These are phyloP conservation scores for Tylopilus vinaceipallidus DNA, from an alignment of 768 basidiomycete species.

Conservation along the genomic window DNA sequence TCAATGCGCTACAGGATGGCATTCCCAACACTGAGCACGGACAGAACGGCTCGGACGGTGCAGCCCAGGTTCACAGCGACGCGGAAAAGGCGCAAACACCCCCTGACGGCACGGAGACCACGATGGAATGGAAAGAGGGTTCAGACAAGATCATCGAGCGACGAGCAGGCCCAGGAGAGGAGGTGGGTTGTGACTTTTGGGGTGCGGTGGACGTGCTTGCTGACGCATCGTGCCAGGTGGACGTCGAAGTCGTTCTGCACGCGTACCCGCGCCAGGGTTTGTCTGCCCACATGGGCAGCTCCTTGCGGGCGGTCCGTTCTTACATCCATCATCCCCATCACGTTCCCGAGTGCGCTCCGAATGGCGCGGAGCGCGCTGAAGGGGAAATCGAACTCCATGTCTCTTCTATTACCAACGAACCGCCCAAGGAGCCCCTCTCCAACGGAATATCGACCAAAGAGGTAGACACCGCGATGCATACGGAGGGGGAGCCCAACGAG, in stretches of 20 bases:
- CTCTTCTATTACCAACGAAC: slow-evolving; percentile 15
- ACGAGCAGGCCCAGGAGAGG: slow-evolving; percentile 55
- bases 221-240: slow-evolving; percentile 44
- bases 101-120: slow-evolving; percentile 43
- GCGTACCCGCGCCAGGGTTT: slow-evolving; percentile 24
- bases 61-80: too few relatives aligned
- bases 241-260: slow-evolving; percentile 60
- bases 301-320: slow-evolving; percentile 4
- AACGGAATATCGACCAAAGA: slow-evolving; percentile 3
- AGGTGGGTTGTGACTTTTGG: slow-evolving; percentile 46
- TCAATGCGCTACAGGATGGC: slow-evolving; percentile 3
- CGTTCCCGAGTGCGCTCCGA: slow-evolving; percentile 15
- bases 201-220: slow-evolving; percentile 4
- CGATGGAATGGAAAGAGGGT: slow-evolving; percentile 70
- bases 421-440: slow-evolving; percentile 4
- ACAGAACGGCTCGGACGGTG: too few relatives aligned
- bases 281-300: not conserved
- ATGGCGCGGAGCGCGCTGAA: slow-evolving; percentile 25
- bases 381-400: slow-evolving; percentile 16
- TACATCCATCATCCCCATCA: slow-evolving; percentile 17
- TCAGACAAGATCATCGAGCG: slow-evolving; percentile 64
- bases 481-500: slow-evolving; percentile 33
- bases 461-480: not conserved
- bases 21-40: slow-evolving; percentile 11
- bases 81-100: slow-evolving; percentile 35